Percentiles rank a stretch among this genome's conserved stretches.
Conservation (phyloP, 768 basidiomycete species). For the Suillus placidus region DNA sequence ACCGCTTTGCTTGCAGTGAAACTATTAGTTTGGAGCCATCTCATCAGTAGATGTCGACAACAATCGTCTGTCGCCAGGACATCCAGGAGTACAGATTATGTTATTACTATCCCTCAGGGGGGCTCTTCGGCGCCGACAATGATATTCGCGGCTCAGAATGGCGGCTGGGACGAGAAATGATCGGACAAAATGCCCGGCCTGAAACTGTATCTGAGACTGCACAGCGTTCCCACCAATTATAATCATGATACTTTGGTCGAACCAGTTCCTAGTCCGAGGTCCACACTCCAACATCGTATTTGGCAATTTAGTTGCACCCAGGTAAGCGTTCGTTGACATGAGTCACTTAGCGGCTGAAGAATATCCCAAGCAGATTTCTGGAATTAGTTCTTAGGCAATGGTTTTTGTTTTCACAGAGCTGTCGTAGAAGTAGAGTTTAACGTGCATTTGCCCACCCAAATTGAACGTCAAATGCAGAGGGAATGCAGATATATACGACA, state of each 20-base stretch:
- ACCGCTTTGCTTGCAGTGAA: neutral
- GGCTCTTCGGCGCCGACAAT: neutral
- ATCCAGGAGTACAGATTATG: neutral
- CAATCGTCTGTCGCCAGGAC: constrained; percentile 3
- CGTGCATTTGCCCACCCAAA: neutral
- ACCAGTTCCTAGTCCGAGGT: neutral
- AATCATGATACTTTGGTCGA: neutral
- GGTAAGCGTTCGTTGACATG: neutral
- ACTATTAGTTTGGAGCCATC: neutral
- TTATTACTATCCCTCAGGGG: neutral
- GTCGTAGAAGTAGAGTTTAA: neutral
- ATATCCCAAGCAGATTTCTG: neutral
- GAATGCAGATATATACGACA: neutral
- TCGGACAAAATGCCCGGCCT: neutral
- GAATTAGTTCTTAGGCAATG: neutral
- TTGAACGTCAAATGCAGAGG: neutral
- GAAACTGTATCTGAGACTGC: neutral
- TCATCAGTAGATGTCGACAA: neutral
- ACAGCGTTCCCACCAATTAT: neutral
- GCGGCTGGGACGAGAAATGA: neutral
- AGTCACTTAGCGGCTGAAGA: neutral
- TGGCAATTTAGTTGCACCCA: neutral
- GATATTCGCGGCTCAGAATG: neutral
- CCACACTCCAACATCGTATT: neutral
- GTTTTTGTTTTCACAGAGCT: neutral